These are phyloP conservation scores for Neoscytalidium dimidiatum DNA, from an alignment of 2,329 filamentous ascomycete species.

Conservation along the genomic window DNA sequence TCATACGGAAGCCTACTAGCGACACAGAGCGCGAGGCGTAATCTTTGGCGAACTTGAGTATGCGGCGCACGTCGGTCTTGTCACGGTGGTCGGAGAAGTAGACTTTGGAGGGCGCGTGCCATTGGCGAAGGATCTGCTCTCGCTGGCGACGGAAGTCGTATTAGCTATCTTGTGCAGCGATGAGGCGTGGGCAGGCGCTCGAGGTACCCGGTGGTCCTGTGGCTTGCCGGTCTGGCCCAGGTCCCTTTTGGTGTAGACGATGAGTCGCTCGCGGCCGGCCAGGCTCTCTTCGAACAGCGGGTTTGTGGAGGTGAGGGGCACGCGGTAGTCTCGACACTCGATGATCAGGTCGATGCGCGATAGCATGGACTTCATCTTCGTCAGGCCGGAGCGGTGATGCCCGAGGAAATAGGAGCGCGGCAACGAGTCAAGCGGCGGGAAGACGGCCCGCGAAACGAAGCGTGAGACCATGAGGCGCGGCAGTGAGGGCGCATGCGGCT, in stretches of 20 bases:
- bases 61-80: conserved; percentile 43
- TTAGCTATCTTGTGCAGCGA: conserved; percentile 3
- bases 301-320: conserved; percentile 87
- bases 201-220: conserved; percentile 18
- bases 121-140: conserved; percentile 55
- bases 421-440: conserved; percentile 73
- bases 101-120: conserved; percentile 54
- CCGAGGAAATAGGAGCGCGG: conserved; percentile 92
- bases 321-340: conserved; percentile 91
- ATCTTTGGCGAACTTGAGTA: conserved; percentile 55
- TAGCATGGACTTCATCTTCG: conserved; percentile 79
- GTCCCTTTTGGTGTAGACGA: conserved; percentile 92
- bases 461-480: conserved; percentile 33
- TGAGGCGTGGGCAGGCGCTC: not conserved
- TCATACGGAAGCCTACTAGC: conserved; percentile 78
- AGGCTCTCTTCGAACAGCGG: conserved; percentile 82
- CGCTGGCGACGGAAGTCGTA: conserved; percentile 34
- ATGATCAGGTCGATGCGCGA: conserved; percentile 83
- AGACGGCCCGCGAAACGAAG: conserved; percentile 75
- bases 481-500: not conserved
- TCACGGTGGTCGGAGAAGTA: conserved; percentile 55
- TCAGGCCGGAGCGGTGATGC: conserved; percentile 81
- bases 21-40: conserved; percentile 52
- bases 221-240: conserved; percentile 57
- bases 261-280: conserved; percentile 69